Evolutionary conservation across 495 filamentous ascomycete species (phyloP).

Genomic region (Daldinia loculata): DNA sequence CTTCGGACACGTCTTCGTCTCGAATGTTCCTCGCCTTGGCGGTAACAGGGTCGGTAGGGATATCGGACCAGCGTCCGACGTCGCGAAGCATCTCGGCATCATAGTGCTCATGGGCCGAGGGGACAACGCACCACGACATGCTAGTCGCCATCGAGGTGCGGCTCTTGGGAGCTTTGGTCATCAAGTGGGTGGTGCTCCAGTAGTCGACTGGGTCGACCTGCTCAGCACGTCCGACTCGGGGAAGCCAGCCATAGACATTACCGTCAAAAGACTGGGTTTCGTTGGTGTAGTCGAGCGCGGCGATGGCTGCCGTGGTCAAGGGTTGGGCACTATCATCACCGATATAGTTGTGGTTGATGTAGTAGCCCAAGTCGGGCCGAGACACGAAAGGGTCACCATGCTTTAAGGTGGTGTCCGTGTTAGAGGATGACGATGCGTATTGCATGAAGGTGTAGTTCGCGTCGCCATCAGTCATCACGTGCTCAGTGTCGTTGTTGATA

Average conservation of each 20-base stretch:
- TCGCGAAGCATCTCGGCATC: constrained; percentile 15
- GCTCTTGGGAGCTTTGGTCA: constrained; percentile 7
- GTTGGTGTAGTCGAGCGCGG: constrained; percentile 19
- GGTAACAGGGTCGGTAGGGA: constrained; percentile 13
- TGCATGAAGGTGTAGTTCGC: not conserved
- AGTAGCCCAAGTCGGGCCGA: constrained; percentile 9
- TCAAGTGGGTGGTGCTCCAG: constrained; percentile 12
- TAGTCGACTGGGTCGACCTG: constrained; percentile 3
- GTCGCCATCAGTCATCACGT: not conserved
- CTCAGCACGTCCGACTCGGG: constrained; percentile 8
- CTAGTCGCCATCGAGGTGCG: constrained; percentile 7
- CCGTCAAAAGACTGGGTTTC: constrained; percentile 3
- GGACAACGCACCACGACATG: constrained; percentile 17
- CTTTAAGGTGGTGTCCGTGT: constrained; percentile 15
- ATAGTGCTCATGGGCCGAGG: not conserved
- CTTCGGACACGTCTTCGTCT: constrained; percentile 20
- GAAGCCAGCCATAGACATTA: constrained; percentile 27
- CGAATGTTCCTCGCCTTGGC: constrained; percentile 13
- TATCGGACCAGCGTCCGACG: constrained; percentile 22
- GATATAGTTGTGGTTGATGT: constrained; percentile 18
- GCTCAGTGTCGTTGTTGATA: not conserved
- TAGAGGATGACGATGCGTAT: constrained; percentile 17
- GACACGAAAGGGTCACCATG: constrained; percentile 2
- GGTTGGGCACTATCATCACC: not conserved
- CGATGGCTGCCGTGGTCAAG: constrained; percentile 30